Percentiles rank a stretch among this genome's conserved stretches.
Conservation (phyloP, 164 flowering plant genomes). For the Macadamia integrifolia region DNA sequence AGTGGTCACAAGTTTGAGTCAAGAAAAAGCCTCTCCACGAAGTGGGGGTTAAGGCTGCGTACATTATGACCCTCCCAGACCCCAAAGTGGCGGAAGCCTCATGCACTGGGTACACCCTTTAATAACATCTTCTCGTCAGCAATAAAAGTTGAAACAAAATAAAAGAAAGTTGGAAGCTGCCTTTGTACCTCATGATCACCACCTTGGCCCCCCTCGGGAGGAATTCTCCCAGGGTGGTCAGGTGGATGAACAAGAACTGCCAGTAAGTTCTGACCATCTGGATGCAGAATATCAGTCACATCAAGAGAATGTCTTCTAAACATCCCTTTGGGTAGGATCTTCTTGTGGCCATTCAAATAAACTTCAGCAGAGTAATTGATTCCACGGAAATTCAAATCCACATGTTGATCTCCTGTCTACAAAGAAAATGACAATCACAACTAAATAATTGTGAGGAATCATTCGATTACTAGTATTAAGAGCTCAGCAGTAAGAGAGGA, state of each 20-base stretch:
- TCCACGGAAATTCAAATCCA: constrained; percentile 86
- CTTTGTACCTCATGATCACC: constrained; percentile 91
- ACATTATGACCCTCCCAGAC: too few species aligned
- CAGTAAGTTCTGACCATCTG: constrained; percentile 72
- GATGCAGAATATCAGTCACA: constrained; percentile 65
- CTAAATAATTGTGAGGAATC: background rate
- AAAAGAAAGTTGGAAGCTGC: background rate
- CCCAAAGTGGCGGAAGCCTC: too few species aligned
- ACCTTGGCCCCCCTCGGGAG: constrained; percentile 95
- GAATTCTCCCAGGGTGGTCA: constrained; percentile 85
- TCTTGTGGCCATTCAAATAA: constrained; percentile 86
- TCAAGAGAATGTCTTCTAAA: constrained; percentile 88
- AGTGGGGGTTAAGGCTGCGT: too few species aligned
- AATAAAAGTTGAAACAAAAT: too few species aligned
- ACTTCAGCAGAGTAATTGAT: constrained; percentile 92
- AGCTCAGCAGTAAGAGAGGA: background rate
- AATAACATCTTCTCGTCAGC: too few species aligned
- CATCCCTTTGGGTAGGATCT: constrained; percentile 84
- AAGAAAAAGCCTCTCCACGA: too few species aligned
- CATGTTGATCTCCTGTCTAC: constrained; percentile 66
- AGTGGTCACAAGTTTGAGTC: too few species aligned
- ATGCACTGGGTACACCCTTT: too few species aligned
- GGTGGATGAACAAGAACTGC: constrained; percentile 96
- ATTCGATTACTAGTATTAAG: background rate
- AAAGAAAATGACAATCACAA: constrained; percentile 18